These are phyloP conservation scores for Nannizziopsis arthrosporioides DNA, from an alignment of 2,329 filamentous ascomycete species.

Conservation along the genomic window DNA sequence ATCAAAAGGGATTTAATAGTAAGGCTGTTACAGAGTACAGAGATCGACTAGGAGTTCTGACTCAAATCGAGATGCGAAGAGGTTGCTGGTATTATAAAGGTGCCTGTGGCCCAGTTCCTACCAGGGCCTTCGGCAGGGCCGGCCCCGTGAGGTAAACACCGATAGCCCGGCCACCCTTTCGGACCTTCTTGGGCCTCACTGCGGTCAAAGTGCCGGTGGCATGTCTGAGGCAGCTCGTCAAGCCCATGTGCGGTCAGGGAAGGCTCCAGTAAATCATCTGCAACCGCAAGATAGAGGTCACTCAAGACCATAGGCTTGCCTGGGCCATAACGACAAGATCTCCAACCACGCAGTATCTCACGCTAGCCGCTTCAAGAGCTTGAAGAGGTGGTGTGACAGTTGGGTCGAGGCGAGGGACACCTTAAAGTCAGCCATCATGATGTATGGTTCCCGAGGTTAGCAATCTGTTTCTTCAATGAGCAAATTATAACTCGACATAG, in stretches of 20 bases:
- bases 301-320: conserved; percentile 2
- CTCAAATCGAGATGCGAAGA: conserved; percentile 10
- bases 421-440: conserved; percentile 2
- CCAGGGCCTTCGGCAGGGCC: neutral
- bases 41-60: conserved; percentile 2
- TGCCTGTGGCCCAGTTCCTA: neutral
- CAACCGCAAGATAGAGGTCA: conserved; percentile 8
- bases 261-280: conserved; percentile 9
- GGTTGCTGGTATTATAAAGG: conserved; percentile 1
- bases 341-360: conserved; percentile 11
- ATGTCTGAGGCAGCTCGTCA: neutral
- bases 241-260: conserved; percentile 3
- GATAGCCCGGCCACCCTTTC: conserved; percentile 8
- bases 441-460: too few relatives aligned
- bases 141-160: conserved; percentile 4
- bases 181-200: neutral
- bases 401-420: neutral
- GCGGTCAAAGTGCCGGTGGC: conserved; percentile 1
- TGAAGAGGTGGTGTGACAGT: neutral
- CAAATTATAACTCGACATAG: too few relatives aligned
- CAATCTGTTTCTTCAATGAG: too few relatives aligned
- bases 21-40: too few relatives aligned
- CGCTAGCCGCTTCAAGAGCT: conserved; percentile 4
- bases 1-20: too few relatives aligned
- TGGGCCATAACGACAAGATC: conserved; percentile 5